Conservation (phyloP, 176 grass and related monocot species). For the Ensete glaucum region DNA sequence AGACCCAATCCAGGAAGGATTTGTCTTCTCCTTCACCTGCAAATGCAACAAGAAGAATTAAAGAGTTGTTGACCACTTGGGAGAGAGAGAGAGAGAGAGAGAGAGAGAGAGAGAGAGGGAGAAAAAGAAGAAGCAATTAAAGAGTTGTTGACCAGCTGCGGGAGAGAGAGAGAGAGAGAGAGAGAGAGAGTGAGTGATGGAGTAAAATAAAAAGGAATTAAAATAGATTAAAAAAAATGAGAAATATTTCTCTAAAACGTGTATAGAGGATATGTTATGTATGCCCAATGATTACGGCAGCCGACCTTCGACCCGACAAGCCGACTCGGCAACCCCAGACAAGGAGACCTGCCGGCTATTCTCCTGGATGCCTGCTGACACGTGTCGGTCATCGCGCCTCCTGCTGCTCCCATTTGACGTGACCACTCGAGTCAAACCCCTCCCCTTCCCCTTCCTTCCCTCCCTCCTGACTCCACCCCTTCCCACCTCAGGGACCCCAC, state of each 20-base stretch:
- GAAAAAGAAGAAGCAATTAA: no score
- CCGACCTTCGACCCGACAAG: conserved; percentile 32
- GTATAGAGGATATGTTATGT: neutral
- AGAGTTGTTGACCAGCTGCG: neutral
- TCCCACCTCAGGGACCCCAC: neutral
- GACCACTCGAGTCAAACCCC: conserved; percentile 23
- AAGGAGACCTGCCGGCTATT: conserved; percentile 70
- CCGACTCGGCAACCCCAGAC: conserved; percentile 34
- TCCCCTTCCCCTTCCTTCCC: neutral
- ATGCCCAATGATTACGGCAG: conserved; percentile 61
- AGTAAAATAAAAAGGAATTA: neutral
- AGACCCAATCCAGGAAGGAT: no score
- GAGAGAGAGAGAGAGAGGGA: neutral
- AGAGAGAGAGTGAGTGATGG: neutral
- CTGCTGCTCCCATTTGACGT: neutral
- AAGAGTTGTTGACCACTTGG: neutral
- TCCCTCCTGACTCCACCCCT: neutral
- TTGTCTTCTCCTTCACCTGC: neutral
- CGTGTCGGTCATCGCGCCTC: conserved; percentile 28
- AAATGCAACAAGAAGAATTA: neutral
- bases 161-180: neutral
- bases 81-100: neutral
- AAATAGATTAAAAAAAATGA: neutral
- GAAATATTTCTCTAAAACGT: neutral
- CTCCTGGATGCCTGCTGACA: conserved; percentile 43